Conservation (phyloP, 257 asterid genomes). For the Gentiana dahurica region DNA sequence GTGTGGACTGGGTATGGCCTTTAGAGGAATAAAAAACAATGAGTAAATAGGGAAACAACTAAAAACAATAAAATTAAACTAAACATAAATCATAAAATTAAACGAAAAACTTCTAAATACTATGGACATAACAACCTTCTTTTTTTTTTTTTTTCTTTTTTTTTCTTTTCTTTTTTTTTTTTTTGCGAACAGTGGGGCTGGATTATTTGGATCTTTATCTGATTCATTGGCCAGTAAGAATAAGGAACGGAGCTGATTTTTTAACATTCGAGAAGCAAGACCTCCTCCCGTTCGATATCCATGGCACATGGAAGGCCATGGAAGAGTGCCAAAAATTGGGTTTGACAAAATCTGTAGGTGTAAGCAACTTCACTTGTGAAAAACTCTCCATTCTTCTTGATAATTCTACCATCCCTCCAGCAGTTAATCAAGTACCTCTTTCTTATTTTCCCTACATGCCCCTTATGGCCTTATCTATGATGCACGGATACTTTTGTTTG, state of each 20-base stretch:
- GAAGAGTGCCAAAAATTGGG: slow-evolving; percentile 39
- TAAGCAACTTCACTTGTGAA: slow-evolving; percentile 54
- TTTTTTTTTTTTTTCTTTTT: not conserved
- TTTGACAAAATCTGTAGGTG: slow-evolving; percentile 44
- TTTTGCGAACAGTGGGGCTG: slow-evolving; percentile 27
- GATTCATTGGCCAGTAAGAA: slow-evolving; percentile 37
- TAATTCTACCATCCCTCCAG: slow-evolving; percentile 33
- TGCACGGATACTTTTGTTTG: no score
- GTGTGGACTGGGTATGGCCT: no score
- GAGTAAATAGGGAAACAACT: no score
- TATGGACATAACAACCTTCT: no score
- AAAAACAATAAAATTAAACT: no score
- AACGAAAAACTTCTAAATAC: no score
- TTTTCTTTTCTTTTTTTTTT: no score
- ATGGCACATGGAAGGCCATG: slow-evolving; percentile 50
- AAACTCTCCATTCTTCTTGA: slow-evolving; percentile 23
- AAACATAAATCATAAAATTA: no score
- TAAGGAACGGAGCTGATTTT: slow-evolving; percentile 6
- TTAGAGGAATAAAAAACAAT: no score
- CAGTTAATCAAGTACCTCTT: slow-evolving; percentile 37
- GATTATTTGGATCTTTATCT: slow-evolving; percentile 47
- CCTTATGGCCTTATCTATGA: no score
- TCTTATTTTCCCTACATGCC: no score
- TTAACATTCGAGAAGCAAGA: slow-evolving; percentile 10
- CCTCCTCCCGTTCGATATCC: slow-evolving; percentile 26